Conservation (phyloP, 2,329 filamentous ascomycete species). For the Neoscytalidium dimidiatum region DNA sequence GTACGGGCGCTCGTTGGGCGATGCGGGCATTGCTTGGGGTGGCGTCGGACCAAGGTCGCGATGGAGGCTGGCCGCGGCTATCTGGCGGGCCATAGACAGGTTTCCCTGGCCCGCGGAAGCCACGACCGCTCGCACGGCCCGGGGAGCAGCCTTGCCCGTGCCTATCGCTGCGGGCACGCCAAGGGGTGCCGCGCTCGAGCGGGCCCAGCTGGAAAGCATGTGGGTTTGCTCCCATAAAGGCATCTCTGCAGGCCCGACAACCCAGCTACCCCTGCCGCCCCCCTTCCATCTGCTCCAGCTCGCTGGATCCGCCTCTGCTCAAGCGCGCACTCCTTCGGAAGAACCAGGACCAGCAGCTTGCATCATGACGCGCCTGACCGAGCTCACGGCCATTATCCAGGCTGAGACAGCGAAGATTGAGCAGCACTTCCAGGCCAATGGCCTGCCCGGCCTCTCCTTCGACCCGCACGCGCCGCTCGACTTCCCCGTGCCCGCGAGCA, state of each 20-base stretch:
- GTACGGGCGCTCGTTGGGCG: too few relatives aligned
- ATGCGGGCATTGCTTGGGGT: background rate
- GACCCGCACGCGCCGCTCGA: conserved; percentile 22
- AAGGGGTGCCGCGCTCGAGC: background rate
- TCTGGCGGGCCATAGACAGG: background rate
- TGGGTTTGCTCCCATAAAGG: conserved; percentile 9
- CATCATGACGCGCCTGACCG: conserved; percentile 18
- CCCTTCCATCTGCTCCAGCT: background rate
- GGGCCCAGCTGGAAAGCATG: background rate
- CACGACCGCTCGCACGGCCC: background rate
- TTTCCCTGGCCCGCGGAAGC: background rate
- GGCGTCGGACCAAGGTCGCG: background rate
- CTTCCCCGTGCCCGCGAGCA: conserved; percentile 22
- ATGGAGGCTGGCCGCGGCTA: background rate
- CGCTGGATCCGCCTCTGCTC: conserved; percentile 3
- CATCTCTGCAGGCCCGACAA: conserved; percentile 11
- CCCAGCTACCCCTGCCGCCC: background rate
- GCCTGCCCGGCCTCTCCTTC: conserved; percentile 22
- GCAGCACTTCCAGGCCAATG: conserved; percentile 21
- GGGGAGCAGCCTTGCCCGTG: background rate
- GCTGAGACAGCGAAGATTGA: conserved; percentile 24
- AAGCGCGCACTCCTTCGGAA: background rate
- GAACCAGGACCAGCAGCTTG: background rate
- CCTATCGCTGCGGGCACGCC: background rate
- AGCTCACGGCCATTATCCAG: conserved; percentile 23